phyloP scores from a whole-genome alignment of 2,329 filamentous ascomycete genomes.

The Trichoderma aggressivum region DNA sequence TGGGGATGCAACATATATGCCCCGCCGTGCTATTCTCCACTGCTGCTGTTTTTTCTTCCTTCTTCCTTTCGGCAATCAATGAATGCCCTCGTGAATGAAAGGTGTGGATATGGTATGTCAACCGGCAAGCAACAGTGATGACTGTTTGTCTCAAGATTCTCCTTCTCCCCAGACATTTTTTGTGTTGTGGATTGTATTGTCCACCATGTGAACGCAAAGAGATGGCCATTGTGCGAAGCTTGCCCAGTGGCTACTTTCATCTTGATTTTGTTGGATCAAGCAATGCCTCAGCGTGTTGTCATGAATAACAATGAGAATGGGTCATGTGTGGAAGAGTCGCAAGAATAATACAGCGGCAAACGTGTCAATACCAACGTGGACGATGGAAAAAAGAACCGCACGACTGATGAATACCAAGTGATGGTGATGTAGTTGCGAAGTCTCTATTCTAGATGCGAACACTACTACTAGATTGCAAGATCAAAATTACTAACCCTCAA shows the following conservation, averaged over 20 bases:
- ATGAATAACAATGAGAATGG: not conserved
- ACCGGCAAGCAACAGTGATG: not conserved
- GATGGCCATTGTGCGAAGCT: not conserved
- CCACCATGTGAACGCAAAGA: not conserved
- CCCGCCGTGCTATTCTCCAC: constrained; percentile 10
- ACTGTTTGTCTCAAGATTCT: not conserved
- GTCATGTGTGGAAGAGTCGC: not conserved
- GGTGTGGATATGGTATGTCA: not conserved
- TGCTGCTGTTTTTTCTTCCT: not conserved
- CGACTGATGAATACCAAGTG: not conserved
- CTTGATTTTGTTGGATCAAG: not conserved
- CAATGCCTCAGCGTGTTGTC: not conserved
- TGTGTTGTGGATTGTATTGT: not conserved
- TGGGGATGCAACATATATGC: not conserved
- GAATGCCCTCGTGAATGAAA: not conserved
- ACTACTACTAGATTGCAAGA: not conserved
- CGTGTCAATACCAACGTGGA: no score
- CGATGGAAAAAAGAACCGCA: not conserved
- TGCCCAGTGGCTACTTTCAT: not conserved
- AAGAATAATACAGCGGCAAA: not conserved
- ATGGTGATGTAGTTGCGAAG: not conserved
- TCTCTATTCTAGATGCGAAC: not conserved
- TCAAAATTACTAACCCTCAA: not conserved
- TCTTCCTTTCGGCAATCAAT: not conserved
- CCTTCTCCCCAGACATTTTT: not conserved